These are phyloP conservation scores for Sabuloglossum arenarium DNA, from an alignment of 495 filamentous ascomycete genomes.

Conservation along the genomic window DNA sequence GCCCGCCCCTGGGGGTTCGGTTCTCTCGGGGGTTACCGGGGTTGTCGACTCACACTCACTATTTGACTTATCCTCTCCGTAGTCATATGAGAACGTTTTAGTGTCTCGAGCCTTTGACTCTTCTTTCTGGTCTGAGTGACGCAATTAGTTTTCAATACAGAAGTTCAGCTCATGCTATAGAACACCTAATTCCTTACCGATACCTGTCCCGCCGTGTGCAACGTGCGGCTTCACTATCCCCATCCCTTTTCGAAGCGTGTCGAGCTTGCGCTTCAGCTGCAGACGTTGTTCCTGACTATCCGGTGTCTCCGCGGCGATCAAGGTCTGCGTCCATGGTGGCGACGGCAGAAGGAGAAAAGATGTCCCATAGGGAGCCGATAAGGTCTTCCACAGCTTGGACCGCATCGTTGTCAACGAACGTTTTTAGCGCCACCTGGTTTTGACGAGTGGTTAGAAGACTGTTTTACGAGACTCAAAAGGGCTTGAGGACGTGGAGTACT, in stretches of 20 bases:
- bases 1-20: too few relatives aligned
- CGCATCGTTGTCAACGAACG: constrained; percentile 40
- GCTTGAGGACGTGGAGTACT: constrained; percentile 6
- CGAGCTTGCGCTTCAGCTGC: not conserved
- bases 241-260: not conserved
- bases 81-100: not conserved
- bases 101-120: not conserved
- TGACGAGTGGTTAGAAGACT: not conserved
- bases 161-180: not conserved
- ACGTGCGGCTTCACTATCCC: not conserved
- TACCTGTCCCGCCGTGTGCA: not conserved
- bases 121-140: not conserved
- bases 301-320: not conserved
- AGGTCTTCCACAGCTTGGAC: constrained; percentile 37
- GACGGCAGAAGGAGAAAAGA: constrained; percentile 15
- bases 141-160: not conserved
- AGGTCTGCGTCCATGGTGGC: not conserved
- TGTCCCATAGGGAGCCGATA: constrained; percentile 21
- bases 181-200: not conserved
- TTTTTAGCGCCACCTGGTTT: constrained; percentile 33
- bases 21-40: not conserved
- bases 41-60: not conserved
- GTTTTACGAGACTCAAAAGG: not conserved
- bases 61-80: not conserved
- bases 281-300: not conserved